Percentiles rank a stretch among this genome's conserved stretches.
These are phyloP conservation scores for Aspergillus fischeri DNA, from an alignment of 2,329 filamentous ascomycete genomes.

Conservation along the genomic window DNA sequence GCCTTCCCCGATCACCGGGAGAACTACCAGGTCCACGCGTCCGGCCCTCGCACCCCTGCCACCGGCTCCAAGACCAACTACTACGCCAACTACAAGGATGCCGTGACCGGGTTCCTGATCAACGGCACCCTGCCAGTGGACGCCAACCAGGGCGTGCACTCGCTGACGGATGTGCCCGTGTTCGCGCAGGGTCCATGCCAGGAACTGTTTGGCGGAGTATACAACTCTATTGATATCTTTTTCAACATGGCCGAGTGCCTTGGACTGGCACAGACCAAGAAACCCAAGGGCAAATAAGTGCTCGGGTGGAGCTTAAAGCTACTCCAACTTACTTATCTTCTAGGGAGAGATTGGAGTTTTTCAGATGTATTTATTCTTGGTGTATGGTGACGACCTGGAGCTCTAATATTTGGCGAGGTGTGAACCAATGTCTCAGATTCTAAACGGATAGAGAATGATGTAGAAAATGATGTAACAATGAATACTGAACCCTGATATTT, in stretches of 20 bases:
- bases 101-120: slow-evolving; percentile 62
- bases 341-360: not conserved
- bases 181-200: slow-evolving; percentile 77
- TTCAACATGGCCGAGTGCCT: slow-evolving; percentile 39
- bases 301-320: not conserved
- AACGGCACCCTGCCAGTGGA: slow-evolving; percentile 68
- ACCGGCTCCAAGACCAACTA: slow-evolving; percentile 54
- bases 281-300: not conserved
- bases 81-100: slow-evolving; percentile 66
- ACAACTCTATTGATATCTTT: slow-evolving; percentile 39
- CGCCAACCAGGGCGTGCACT: slow-evolving; percentile 68
- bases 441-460: not conserved
- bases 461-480: not conserved
- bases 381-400: too few relatives aligned
- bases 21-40: slow-evolving; percentile 67
- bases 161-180: slow-evolving; percentile 72
- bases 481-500: not conserved
- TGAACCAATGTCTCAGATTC: too few relatives aligned
- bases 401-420: too few relatives aligned
- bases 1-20: slow-evolving; percentile 73
- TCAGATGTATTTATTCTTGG: not conserved
- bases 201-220: slow-evolving; percentile 60
- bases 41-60: slow-evolving; percentile 61
- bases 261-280: slow-evolving; percentile 27
- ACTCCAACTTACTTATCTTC: not conserved